Evolutionary conservation across 768 basidiomycete species (phyloP).

Genomic region (Austroboletus eburneus): DNA sequence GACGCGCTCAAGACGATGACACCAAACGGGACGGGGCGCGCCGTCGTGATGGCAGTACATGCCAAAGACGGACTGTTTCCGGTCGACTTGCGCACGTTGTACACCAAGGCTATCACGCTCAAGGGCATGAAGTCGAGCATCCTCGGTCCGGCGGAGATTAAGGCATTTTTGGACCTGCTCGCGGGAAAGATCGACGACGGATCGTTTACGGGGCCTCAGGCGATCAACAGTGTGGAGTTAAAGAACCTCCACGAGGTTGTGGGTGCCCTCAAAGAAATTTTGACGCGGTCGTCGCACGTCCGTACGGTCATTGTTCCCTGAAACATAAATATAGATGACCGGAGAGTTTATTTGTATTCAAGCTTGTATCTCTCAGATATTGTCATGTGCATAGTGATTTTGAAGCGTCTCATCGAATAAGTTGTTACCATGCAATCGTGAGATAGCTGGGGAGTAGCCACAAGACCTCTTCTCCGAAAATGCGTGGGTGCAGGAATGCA

Average conservation of each 20-base stretch:
- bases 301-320: conserved; percentile 29
- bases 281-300: conserved; percentile 25
- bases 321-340: too few species aligned
- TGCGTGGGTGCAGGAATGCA: too few species aligned
- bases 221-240: conserved; percentile 21
- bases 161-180: conserved; percentile 27
- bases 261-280: conserved; percentile 20
- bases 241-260: conserved; percentile 17
- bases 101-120: conserved; percentile 28
- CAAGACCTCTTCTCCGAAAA: too few species aligned
- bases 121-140: conserved; percentile 31
- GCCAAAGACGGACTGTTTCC: conserved; percentile 30
- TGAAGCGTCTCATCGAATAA: too few species aligned
- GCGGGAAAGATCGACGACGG: conserved; percentile 30
- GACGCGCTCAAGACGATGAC: conserved; percentile 33
- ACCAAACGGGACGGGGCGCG: conserved; percentile 30
- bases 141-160: conserved; percentile 19
- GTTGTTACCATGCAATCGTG: too few species aligned
- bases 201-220: conserved; percentile 23
- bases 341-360: background rate
- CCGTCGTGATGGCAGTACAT: conserved; percentile 34
- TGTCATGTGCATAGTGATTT: too few species aligned
- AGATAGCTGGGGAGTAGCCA: too few species aligned
- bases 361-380: too few species aligned
- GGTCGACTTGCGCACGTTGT: conserved; percentile 30